Conservation (phyloP, 2,329 filamentous ascomycete species). For the Lasiodiplodia sp. region DNA sequence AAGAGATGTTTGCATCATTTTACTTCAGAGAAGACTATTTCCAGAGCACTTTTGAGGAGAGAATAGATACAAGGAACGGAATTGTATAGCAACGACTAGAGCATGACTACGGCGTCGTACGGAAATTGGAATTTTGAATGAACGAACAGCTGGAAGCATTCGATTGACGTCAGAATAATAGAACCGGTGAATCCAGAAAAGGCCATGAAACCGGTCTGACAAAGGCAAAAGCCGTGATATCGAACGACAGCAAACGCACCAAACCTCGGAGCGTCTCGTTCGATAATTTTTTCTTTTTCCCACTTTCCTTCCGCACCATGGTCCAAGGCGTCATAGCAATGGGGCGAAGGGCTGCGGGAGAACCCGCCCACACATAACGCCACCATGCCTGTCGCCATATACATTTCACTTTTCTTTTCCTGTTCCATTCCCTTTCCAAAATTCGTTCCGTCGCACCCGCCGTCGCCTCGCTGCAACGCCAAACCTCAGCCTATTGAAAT, state of each 20-base stretch:
- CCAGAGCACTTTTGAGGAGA: neutral
- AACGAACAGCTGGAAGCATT: slow-evolving; percentile 3
- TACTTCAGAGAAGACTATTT: neutral
- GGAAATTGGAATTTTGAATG: slow-evolving; percentile 17
- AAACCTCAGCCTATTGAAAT: neutral
- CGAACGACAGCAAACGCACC: neutral
- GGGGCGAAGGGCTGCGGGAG: slow-evolving; percentile 13
- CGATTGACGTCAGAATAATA: neutral
- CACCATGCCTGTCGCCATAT: slow-evolving; percentile 1
- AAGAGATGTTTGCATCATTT: neutral
- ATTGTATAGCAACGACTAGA: slow-evolving; percentile 19
- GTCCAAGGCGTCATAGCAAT: neutral
- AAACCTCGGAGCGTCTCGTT: neutral
- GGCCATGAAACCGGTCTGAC: neutral
- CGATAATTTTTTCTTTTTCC: neutral
- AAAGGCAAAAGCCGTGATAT: neutral
- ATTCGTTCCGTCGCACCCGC: neutral
- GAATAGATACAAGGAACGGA: neutral
- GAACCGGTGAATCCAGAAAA: neutral
- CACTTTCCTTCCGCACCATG: neutral
- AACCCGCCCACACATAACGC: slow-evolving; percentile 8
- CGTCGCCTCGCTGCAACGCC: slow-evolving; percentile 3
- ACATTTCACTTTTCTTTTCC: neutral
- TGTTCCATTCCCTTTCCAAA: neutral
- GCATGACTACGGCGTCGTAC: slow-evolving; percentile 12